These are phyloP conservation scores for Phaffia tasmanica DNA, from an alignment of 768 basidiomycete genomes.

Conservation along the genomic window DNA sequence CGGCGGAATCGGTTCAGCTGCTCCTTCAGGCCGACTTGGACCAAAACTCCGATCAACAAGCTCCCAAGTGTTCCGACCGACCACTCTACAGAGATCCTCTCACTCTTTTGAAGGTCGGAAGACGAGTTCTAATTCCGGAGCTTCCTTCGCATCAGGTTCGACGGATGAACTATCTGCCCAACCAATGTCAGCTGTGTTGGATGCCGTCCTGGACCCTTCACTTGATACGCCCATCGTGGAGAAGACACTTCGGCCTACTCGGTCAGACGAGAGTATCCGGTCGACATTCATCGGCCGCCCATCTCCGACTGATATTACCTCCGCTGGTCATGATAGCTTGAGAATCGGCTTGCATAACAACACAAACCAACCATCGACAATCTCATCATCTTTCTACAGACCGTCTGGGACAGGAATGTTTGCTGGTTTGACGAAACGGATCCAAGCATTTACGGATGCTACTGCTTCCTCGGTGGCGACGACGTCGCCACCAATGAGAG, in stretches of 20 bases:
- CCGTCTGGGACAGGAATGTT: neutral
- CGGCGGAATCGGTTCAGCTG: conserved; percentile 24
- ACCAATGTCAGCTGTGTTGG: conserved; percentile 38
- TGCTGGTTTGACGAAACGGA: neutral
- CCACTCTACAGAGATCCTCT: conserved; percentile 22
- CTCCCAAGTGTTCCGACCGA: conserved; percentile 15
- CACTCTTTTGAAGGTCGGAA: conserved; percentile 51
- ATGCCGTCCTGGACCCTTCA: conserved; percentile 33
- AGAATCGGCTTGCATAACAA: neutral
- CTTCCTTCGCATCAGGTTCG: neutral
- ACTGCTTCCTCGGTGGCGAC: conserved; percentile 4
- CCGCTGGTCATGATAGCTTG: neutral
- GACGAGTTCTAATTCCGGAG: neutral
- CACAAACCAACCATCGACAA: neutral
- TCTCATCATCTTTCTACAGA: neutral
- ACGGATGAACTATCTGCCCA: conserved; percentile 32
- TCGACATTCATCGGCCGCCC: conserved; percentile 13
- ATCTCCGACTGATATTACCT: neutral
- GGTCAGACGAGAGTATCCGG: conserved; percentile 21
- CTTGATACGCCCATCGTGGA: conserved; percentile 7
- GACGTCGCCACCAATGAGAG: neutral
- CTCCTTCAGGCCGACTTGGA: conserved; percentile 27
- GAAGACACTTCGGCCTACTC: conserved; percentile 11
- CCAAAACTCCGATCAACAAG: conserved; percentile 33
- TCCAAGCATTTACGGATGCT: conserved; percentile 5